A percentile compares a stretch with the other conserved stretches of the same genome.
These are phyloP conservation scores for Amanita brunnescens DNA, from an alignment of 768 basidiomycete species.

Conservation along the genomic window DNA sequence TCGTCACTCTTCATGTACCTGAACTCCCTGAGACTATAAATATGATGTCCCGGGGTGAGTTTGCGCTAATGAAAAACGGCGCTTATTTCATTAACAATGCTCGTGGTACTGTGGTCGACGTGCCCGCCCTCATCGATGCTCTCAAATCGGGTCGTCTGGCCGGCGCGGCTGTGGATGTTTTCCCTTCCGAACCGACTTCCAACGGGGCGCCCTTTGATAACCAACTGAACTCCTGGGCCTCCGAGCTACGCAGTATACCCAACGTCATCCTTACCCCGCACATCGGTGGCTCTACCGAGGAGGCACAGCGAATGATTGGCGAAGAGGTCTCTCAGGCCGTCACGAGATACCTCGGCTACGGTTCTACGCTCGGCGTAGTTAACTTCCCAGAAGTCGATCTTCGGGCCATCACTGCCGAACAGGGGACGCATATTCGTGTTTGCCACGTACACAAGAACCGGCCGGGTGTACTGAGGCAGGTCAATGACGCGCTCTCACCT, in stretches of 20 bases:
- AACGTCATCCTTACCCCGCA: conserved; percentile 98
- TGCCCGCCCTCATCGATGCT: conserved; percentile 78
- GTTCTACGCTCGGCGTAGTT: conserved; percentile 86
- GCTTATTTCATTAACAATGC: conserved; percentile 98
- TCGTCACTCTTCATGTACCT: conserved; percentile 93
- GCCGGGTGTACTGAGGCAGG: conserved; percentile 88
- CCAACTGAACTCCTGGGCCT: conserved; percentile 79
- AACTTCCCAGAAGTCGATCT: conserved; percentile 99
- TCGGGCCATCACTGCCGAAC: conserved; percentile 81
- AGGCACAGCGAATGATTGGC: conserved; percentile 96
- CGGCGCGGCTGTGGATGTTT: conserved; percentile 88
- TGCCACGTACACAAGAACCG: conserved; percentile 96
- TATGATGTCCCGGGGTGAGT: conserved; percentile 74
- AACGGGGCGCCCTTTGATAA: conserved; percentile 91
- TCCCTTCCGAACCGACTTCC: conserved; percentile 84
- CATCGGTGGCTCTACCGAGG: conserved; percentile 98
- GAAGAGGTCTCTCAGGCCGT: conserved; percentile 86
- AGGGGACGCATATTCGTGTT: conserved; percentile 74
- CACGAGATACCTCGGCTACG: conserved; percentile 84
- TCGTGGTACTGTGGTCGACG: conserved; percentile 91
- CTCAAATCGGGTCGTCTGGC: conserved; percentile 84
- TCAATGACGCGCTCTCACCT: conserved; percentile 90
- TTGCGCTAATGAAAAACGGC: conserved; percentile 90
- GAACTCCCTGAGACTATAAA: conserved; percentile 94
- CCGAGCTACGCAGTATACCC: conserved; percentile 60